Percentiles rank a stretch among this genome's conserved stretches.
Evolutionary conservation across 2,329 filamentous ascomycete genomes (phyloP).

Genomic region (Pyricularia sp.): DNA sequence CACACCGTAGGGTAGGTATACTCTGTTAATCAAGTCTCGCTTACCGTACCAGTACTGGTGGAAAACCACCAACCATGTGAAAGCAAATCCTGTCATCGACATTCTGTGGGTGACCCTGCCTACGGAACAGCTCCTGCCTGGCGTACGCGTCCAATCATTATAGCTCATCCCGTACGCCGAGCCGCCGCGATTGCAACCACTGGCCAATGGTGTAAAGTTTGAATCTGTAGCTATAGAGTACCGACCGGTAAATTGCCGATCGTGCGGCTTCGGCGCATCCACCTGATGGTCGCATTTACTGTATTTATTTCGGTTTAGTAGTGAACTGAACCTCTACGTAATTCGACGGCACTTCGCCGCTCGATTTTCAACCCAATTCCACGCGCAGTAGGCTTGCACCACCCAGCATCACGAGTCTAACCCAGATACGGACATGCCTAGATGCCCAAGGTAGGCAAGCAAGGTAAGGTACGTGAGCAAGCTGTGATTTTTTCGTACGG

Average conservation of each 20-base stretch:
- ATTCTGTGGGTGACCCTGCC: too few relatives aligned
- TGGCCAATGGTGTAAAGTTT: not conserved
- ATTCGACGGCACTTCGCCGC: not conserved
- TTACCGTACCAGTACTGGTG: too few relatives aligned
- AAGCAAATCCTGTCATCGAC: too few relatives aligned
- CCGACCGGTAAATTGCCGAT: not conserved
- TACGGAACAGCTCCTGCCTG: not conserved
- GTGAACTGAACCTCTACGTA: too few relatives aligned
- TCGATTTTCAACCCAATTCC: not conserved
- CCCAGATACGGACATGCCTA: not conserved
- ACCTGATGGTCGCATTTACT: not conserved
- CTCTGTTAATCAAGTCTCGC: too few relatives aligned
- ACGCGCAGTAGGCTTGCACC: not conserved
- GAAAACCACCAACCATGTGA: too few relatives aligned
- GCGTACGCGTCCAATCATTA: not conserved
- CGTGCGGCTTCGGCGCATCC: not conserved
- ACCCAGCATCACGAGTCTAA: not conserved
- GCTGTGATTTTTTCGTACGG: not conserved
- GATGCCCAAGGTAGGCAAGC: not conserved
- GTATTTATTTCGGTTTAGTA: too few relatives aligned
- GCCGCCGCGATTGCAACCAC: not conserved
- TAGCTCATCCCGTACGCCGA: not conserved
- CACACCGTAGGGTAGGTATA: too few relatives aligned
- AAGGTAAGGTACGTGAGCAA: not conserved
- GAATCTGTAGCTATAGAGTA: not conserved